Base-by-base conservation (phyloP, 371 early-diverging fungal genomes). In the Mucor racemosus region DNA sequence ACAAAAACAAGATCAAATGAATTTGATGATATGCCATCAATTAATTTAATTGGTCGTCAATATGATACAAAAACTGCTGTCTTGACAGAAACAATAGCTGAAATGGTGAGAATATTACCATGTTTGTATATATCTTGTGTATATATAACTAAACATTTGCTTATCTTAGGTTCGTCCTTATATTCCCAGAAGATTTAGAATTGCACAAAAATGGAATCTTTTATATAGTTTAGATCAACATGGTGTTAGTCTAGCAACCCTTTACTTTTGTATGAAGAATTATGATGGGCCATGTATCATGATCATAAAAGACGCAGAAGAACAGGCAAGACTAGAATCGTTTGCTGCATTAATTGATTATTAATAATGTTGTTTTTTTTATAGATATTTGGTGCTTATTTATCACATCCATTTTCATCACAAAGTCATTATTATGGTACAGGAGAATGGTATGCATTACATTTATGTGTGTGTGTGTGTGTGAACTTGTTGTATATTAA, bases 151-250 rank as follows among this genome's bases (percentile, higher is more conserved):
- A 7, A 44, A 44, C 11, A 50, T 50, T 8, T 21, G 13, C 50
- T 38, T 21, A 26, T 13, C 42, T 56, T 35, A 82, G 80, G 60
- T 80, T 19, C 78, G 80, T 42, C 78, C 78, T 7, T 78, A 76
- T 62, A 69, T 94, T 17, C 92, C 93, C 14, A 82, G 88, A 11
- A 77, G 91, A 26, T 78, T 82, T 13, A 82, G 89, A 40, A 87
- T 91, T 63, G 81, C 91, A 0, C 70, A 84, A 6, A 81, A 76
- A 46, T 95, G 95, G 94, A 83, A 82, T 5, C 81, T 98, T 13
- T 65, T 93, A 5, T 98, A 98, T 76, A 92, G 92, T 58, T 81
- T 95, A 35, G 95, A 95, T 64, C 94, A 95, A 68, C 96, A 98
- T 75, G 98, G 98, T 0, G 90, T 93, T 39, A 92, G 92, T 72